Evolutionary conservation across 495 filamentous ascomycete genomes (phyloP).

Genomic region (Penicillium flavigenum): DNA sequence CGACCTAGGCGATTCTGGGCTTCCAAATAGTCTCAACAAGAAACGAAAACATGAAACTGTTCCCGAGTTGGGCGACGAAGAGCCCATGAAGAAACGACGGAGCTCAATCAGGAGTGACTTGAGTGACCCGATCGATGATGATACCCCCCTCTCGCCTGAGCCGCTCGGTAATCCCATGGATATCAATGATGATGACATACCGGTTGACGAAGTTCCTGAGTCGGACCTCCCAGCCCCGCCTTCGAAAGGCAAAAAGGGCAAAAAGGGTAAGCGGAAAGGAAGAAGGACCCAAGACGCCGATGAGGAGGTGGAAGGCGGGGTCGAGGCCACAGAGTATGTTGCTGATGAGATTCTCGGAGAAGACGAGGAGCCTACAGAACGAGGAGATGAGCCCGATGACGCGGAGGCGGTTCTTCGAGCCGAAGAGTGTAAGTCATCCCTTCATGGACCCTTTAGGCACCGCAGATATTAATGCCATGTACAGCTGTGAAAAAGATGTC

Average conservation of each 20-base stretch:
- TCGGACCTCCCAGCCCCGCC: slow-evolving; percentile 33
- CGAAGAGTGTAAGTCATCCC: slow-evolving; percentile 62
- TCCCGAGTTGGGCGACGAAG: slow-evolving; percentile 45
- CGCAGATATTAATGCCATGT: slow-evolving; percentile 39
- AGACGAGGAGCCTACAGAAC: slow-evolving; percentile 47
- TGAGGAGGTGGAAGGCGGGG: slow-evolving; percentile 36
- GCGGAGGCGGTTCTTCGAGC: slow-evolving; percentile 39
- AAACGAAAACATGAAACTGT: slow-evolving; percentile 52
- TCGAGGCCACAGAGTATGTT: slow-evolving; percentile 28
- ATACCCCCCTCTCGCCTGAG: slow-evolving; percentile 31
- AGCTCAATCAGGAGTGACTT: slow-evolving; percentile 47
- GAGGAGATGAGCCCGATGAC: slow-evolving; percentile 43
- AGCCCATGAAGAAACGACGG: slow-evolving; percentile 45
- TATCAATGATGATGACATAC: slow-evolving; percentile 37
- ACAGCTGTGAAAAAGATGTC: slow-evolving; percentile 75
- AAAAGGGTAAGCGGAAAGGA: slow-evolving; percentile 48
- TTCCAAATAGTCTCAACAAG: slow-evolving; percentile 38
- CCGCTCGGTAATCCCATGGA: slow-evolving; percentile 39
- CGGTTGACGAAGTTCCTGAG: slow-evolving; percentile 40
- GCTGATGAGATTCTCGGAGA: slow-evolving; percentile 43
- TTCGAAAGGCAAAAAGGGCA: slow-evolving; percentile 40
- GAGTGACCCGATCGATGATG: slow-evolving; percentile 41
- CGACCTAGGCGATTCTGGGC: slow-evolving; percentile 35
- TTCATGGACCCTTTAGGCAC: slow-evolving; percentile 1
- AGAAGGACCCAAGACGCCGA: slow-evolving; percentile 41